Evolutionary conservation across 1,284 basidiomycete genomes (phyloP), one percentile per base, ranked within the genome.

Genomic region (Kalmanozyma brasiliensis): DNA sequence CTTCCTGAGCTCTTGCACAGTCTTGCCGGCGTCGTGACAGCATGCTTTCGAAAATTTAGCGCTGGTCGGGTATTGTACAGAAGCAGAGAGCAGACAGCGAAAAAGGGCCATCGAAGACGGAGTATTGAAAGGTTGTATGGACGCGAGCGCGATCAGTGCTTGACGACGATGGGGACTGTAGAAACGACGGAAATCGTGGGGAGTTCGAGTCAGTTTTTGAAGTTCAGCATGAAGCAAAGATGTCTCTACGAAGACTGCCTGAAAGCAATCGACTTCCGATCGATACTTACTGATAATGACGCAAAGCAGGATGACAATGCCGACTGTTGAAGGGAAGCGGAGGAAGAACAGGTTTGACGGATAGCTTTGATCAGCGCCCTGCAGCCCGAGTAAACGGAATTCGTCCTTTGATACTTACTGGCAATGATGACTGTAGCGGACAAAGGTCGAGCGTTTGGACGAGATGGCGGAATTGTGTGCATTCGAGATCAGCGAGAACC

Each of bases 281-380:
- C 19, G 24, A 24, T 34, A 77, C 77, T 73, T 44, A 79, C 76
- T 77, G 69, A 82, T 78, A 63, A 82, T 82, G 40, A 82, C 67
- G 58, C 74, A 76, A 37, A 82, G 73, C 20, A 82, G 57, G 49
- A 78, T 77, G 56, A 82, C 55, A 59, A 82, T 80, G 37, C 78
- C 80, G 32, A 81, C 65, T 62, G 58, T 47, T 16, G 24, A 32
- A 6, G 16, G 5, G 13, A 26, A 24, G 22, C 20, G 17, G 14
- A 22, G 16, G 37, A 13, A 35, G 20, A 24, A 24, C 20, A 6
- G 24, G 32, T 13, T 24, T n/a, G 11, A 38, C 8, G 6, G 2
- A 19, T 1, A 19, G 37, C 17, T 10, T 38, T 1, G 14, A 9
- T 41, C 26, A 41, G 45, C 37, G 38, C 0, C 6, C 8, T n/a